phyloP scores from a whole-genome alignment of 2,329 filamentous ascomycete genomes.

The Pyricularia grisea region DNA sequence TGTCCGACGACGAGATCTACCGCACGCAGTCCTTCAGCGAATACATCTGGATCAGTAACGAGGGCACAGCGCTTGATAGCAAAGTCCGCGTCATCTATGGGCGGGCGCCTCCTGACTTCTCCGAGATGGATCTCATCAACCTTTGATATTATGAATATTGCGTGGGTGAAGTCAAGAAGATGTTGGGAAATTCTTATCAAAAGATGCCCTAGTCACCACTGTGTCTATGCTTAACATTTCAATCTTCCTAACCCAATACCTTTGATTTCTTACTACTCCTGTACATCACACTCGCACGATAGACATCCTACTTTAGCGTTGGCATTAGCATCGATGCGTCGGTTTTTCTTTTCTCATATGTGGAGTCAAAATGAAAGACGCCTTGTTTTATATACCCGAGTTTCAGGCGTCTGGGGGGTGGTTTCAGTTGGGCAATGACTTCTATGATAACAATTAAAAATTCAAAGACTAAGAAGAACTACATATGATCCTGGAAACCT shows the following conservation, averaged over 20 bases:
- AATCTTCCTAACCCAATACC: background rate
- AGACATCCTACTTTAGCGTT: background rate
- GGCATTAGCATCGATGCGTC: background rate
- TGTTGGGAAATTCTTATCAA: background rate
- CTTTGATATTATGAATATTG: slow-evolving; percentile 34
- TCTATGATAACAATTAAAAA: background rate
- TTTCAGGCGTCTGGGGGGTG: background rate
- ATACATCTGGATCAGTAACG: slow-evolving; percentile 87
- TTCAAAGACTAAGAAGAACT: background rate
- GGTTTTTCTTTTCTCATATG: background rate
- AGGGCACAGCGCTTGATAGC: slow-evolving; percentile 78
- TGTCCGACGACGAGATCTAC: slow-evolving; percentile 84
- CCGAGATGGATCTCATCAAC: slow-evolving; percentile 77
- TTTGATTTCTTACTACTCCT: background rate
- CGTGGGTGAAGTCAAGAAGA: background rate
- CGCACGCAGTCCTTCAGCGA: slow-evolving; percentile 68
- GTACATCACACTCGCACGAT: background rate
- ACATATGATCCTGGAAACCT: background rate
- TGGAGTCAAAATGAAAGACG: background rate
- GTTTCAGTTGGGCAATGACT: background rate
- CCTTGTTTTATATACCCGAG: background rate
- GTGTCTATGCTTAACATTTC: background rate
- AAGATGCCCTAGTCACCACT: too few species aligned
- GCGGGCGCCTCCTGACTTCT: slow-evolving; percentile 80
- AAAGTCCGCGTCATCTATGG: slow-evolving; percentile 78